phyloP scores from a whole-genome alignment of 805 yeast species.

The Jamesozyma rosinii region DNA sequence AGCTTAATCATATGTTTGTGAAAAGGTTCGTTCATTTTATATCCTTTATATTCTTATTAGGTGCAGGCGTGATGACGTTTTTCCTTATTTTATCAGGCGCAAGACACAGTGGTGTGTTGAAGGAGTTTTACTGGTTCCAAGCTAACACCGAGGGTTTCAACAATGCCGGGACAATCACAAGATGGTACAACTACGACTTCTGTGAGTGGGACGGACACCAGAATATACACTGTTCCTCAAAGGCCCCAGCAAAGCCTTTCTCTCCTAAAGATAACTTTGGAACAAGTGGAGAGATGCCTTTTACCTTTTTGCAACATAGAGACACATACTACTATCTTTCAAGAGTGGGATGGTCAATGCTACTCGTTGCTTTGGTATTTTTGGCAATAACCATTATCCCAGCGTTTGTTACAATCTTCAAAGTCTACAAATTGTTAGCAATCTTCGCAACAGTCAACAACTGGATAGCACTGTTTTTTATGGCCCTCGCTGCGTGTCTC shows the following conservation, averaged over 20 bases:
- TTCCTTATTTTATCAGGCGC: conserved; percentile 62
- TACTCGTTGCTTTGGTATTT: conserved; percentile 49
- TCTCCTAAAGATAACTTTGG: conserved; percentile 73
- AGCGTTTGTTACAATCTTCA: conserved; percentile 17
- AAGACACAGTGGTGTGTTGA: conserved; percentile 43
- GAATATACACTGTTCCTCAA: conserved; percentile 42
- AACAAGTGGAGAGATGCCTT: conserved; percentile 44
- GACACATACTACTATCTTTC: conserved; percentile 55
- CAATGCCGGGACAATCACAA: conserved; percentile 37
- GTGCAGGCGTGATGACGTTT: conserved; percentile 46
- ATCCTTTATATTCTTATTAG: conserved; percentile 33
- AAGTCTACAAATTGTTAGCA: conserved; percentile 11
- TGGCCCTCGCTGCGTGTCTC: conserved; percentile 38
- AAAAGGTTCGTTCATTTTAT: conserved; percentile 25
- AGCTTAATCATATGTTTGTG: too few relatives aligned
- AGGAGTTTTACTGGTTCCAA: conserved; percentile 67
- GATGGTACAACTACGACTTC: conserved; percentile 80
- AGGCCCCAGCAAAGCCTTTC: conserved; percentile 71
- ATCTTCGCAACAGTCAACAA: conserved; percentile 14
- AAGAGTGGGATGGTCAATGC: conserved; percentile 59
- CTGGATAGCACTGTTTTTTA: conserved; percentile 38
- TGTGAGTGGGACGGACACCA: conserved; percentile 37
- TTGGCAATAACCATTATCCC: conserved; percentile 41
- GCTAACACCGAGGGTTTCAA: conserved; percentile 57
- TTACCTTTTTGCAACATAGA: conserved; percentile 39